These are phyloP conservation scores for Castanea sativa DNA, from an alignment of 306 rosid genomes.

Conservation along the genomic window DNA sequence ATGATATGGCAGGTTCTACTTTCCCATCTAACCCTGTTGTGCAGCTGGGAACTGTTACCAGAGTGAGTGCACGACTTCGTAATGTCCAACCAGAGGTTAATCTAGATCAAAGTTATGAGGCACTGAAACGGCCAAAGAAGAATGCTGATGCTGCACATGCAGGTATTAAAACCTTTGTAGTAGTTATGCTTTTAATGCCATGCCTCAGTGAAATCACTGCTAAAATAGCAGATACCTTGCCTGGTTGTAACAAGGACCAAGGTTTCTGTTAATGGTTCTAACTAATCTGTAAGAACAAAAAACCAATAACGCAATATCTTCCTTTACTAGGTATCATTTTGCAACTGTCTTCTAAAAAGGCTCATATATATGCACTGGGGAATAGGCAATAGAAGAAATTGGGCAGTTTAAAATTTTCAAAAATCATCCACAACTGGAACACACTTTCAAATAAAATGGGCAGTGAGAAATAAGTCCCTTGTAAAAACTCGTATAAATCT, in stretches of 20 bases:
- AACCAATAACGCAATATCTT: too few relatives aligned
- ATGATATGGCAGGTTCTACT: conserved; percentile 57
- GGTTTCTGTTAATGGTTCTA: too few relatives aligned
- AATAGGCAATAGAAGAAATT: too few relatives aligned
- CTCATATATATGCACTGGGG: too few relatives aligned
- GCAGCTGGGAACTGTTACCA: conserved; percentile 65
- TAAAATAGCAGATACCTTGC: neutral
- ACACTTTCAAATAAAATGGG: neutral
- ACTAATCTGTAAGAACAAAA: too few relatives aligned
- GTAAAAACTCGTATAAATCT: neutral
- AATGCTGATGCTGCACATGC: conserved; percentile 44
- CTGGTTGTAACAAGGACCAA: too few relatives aligned
- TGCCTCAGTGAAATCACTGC: neutral
- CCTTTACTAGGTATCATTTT: too few relatives aligned
- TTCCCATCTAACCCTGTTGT: conserved; percentile 75
- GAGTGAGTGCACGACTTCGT: conserved; percentile 88
- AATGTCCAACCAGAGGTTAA: conserved; percentile 80
- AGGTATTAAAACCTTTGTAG: conserved; percentile 46
- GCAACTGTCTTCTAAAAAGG: too few relatives aligned
- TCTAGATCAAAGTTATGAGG: conserved; percentile 70
- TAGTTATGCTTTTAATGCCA: neutral
- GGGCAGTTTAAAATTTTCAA: neutral
- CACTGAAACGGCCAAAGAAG: conserved; percentile 65
- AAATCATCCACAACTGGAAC: neutral
- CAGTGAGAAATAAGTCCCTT: neutral